Evolutionary conservation across 1,284 basidiomycete species (phyloP).

Genomic region (Rhodotorula sp.): DNA sequence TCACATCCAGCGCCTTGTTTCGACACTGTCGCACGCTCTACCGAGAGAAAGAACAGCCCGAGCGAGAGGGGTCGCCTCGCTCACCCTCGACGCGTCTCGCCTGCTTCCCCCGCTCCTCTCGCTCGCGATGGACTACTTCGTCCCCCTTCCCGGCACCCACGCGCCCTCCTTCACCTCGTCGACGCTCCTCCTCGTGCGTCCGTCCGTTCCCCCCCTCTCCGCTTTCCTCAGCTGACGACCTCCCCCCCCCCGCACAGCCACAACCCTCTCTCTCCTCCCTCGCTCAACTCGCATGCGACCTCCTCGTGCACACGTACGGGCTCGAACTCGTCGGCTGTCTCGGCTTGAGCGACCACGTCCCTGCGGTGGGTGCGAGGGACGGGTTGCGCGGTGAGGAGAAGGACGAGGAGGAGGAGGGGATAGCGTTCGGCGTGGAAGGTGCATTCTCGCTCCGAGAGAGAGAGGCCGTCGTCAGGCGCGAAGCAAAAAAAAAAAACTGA

Average conservation of each 20-base stretch:
- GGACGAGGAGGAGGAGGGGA: not conserved
- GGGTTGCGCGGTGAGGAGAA: not conserved
- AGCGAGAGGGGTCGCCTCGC: not conserved
- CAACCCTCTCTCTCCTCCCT: conserved; percentile 34
- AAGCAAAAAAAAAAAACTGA: no score
- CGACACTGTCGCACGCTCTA: no score
- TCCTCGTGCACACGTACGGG: conserved; percentile 22
- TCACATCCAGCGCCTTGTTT: no score
- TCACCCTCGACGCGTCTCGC: not conserved
- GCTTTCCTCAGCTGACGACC: conserved; percentile 1
- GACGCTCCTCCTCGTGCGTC: conserved; percentile 24
- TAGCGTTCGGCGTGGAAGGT: conserved; percentile 33
- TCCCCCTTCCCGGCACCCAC: not conserved
- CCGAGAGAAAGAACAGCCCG: not conserved
- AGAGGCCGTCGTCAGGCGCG: no score
- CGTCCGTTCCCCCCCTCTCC: no score
- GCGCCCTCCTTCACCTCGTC: not conserved
- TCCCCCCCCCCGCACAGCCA: conserved; percentile 20
- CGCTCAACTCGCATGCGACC: conserved; percentile 31
- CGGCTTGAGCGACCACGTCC: conserved; percentile 27
- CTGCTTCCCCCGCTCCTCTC: not conserved
- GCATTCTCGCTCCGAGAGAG: no score
- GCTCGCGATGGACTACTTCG: conserved; percentile 25
- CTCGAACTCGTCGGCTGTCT: conserved; percentile 32
- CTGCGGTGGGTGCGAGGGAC: conserved; percentile 26